These are phyloP conservation scores for Chlorella sp. DNA, from an alignment of 139 green algal species.

Conservation along the genomic window DNA sequence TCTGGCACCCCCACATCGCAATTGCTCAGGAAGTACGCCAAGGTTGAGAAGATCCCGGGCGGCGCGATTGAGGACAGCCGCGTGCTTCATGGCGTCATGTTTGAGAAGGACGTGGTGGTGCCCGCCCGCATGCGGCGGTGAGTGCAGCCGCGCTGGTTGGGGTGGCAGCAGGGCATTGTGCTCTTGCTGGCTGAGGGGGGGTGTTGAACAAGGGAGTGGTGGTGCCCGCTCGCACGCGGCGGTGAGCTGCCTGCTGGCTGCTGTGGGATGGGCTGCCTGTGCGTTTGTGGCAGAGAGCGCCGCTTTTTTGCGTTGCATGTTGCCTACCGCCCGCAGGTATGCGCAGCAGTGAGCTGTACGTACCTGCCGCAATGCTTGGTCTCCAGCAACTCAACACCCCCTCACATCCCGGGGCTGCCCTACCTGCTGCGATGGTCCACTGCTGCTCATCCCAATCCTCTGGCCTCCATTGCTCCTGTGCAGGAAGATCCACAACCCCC, in stretches of 20 bases:
- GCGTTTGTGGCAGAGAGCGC: no score
- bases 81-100: constrained; percentile 97
- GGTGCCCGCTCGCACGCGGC: constrained; percentile 92
- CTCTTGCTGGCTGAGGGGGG: no score
- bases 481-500: constrained; percentile 89
- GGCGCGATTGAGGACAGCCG: constrained; percentile 86
- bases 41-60: constrained; percentile 98
- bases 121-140: constrained; percentile 93
- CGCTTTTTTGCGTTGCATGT: no score
- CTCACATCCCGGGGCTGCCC: no score
- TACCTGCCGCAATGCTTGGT: no score
- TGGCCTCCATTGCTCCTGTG: no score
- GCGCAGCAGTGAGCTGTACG: no score
- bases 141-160: background rate
- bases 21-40: constrained; percentile 52
- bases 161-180: constrained; percentile 32
- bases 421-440: no score
- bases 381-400: no score
- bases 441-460: no score
- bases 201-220: constrained; percentile 99
- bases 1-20: background rate
- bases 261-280: no score
- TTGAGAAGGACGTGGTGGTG: constrained; percentile 98
- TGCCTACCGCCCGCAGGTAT: no score
- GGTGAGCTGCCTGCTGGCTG: constrained; percentile 36